Evolutionary conservation across 2,329 filamentous ascomycete genomes (phyloP), one percentile per base, ranked within the genome.

Genomic region (Clonostachys rhizophaga): DNA sequence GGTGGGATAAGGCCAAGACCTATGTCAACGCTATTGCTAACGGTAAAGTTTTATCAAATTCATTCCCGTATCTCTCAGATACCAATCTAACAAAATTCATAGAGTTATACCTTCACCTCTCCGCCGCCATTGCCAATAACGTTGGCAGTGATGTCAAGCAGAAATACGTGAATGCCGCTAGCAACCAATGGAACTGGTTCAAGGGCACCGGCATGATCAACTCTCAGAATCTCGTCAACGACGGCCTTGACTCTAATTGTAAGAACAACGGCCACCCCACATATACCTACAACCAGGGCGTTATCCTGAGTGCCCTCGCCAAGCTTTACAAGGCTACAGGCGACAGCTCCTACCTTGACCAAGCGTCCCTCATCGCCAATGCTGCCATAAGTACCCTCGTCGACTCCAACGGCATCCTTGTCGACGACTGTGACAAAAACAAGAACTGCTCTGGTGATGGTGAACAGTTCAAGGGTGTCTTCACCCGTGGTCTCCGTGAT

Each of bases 391-490:
- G 52, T 4, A 56, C 61, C 3, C 57, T 81, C 8, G 65, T 71
- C 44, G 51, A 63, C 35, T 46, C 34, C 2, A 63, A 72, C 41
- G 71, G 75, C 13, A 69, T 83, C 37, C 65, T 84, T 2, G 71
- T 70, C 49, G 79, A 84, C 49, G 2, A 36, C 34, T 49, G 50
- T 34, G 50, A 52, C 37, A 24, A 48, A 36, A 18, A 45, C 13
- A 40, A 49, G 8, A 58, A 67, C 49, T 80, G 76, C 45, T n/a
- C 36, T 11, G 70, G 70, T 20, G 76, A 83, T 51, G 78, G 72
- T 1, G 68, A 71, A 2, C 81, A 86, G 55, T 89, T 89, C 71
- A 89, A 89, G 60, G 86, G 50, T 17, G 34, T 52, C 13, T 50
- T 52, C 36, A 45, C 43, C 5, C 43, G 46, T 20, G 48, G 48